These are phyloP conservation scores for Dalbergia oliveri DNA, from an alignment of 306 rosid genomes.

Conservation along the genomic window DNA sequence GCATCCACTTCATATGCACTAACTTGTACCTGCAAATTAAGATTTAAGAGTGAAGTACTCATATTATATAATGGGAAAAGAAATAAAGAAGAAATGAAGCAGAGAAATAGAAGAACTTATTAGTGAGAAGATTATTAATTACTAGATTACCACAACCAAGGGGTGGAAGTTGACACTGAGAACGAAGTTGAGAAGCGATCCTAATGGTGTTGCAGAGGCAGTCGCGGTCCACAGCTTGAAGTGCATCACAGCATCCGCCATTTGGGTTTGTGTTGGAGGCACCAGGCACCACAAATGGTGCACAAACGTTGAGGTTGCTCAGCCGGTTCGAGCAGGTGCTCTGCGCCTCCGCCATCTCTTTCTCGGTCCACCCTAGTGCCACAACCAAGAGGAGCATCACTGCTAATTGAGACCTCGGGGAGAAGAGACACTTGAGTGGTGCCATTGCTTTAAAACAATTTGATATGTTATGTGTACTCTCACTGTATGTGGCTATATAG, in stretches of 20 bases:
- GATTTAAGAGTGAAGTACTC: background rate
- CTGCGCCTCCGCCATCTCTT: conserved; percentile 51
- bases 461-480: background rate
- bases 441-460: conserved; percentile 38
- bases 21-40: conserved; percentile 1
- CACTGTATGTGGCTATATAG: background rate
- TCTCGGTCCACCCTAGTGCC: conserved; percentile 25
- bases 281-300: conserved; percentile 73
- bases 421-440: conserved; percentile 37
- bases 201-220: conserved; percentile 76
- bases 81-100: too few relatives aligned
- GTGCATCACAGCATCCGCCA: conserved; percentile 63
- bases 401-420: conserved; percentile 33
- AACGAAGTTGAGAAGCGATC: conserved; percentile 63
- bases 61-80: background rate
- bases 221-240: conserved; percentile 52
- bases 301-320: conserved; percentile 62
- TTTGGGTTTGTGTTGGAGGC: conserved; percentile 53
- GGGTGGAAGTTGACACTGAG: conserved; percentile 62
- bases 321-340: conserved; percentile 55
- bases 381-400: conserved; percentile 46
- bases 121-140: background rate
- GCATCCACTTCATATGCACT: background rate
- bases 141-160: conserved; percentile 51
- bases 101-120: background rate